Evolutionary conservation across 208 protist species (phyloP).

Genomic region (Novymonas esmeraldas): DNA sequence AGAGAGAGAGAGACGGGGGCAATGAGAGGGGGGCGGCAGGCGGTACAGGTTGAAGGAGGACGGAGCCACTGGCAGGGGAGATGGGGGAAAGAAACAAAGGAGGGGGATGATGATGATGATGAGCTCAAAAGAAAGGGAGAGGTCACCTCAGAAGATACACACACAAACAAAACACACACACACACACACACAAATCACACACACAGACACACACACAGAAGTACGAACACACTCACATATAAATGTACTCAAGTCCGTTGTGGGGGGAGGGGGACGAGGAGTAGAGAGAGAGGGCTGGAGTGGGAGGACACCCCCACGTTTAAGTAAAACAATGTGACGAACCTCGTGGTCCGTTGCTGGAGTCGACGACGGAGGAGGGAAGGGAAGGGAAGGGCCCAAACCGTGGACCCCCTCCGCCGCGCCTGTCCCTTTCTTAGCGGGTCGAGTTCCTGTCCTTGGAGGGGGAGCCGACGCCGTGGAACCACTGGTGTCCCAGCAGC

Average conservation of each 20-base stretch:
- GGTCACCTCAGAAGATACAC: not conserved
- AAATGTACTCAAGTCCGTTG: too few species aligned
- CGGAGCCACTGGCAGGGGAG: too few species aligned
- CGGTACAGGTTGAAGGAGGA: too few species aligned
- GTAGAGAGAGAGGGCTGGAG: not conserved
- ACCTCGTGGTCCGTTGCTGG: too few species aligned
- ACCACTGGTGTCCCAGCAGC: constrained; percentile 62
- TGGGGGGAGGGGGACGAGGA: not conserved
- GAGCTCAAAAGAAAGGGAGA: not conserved
- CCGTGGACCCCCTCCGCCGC: too few species aligned
- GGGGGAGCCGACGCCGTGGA: constrained; percentile 27
- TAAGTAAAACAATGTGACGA: too few species aligned
- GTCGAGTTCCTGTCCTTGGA: constrained; percentile 4
- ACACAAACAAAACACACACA: not conserved
- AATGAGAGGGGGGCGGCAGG: too few species aligned
- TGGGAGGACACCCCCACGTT: not conserved
- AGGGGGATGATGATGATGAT: not conserved
- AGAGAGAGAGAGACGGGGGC: constrained; percentile 3
- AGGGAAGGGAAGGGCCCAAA: not conserved
- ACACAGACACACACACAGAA: not conserved
- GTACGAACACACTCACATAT: not conserved
- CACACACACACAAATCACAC: too few species aligned
- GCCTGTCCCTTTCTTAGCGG: not conserved
- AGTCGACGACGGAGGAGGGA: too few species aligned
- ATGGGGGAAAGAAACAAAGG: constrained; percentile 2